phyloP scores from a whole-genome alignment of 1,284 basidiomycete species.

The Puccinia polysora region DNA sequence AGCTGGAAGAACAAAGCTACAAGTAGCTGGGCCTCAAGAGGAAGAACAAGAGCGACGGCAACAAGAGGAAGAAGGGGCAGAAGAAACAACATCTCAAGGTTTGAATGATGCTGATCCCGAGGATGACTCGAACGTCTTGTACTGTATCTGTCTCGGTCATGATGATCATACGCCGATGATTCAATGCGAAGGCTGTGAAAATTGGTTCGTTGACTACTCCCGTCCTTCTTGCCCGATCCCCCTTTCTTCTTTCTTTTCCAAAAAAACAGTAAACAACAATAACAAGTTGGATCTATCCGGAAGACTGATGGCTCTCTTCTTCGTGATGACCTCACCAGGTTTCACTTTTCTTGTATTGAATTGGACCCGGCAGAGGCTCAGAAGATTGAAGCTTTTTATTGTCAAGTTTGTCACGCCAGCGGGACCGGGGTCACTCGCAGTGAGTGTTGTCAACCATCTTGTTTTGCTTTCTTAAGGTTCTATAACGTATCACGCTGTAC shows the following conservation, averaged over 20 bases:
- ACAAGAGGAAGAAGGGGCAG: too few species aligned
- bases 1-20: too few species aligned
- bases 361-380: constrained; percentile 46
- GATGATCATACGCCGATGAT: constrained; percentile 76
- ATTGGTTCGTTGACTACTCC: constrained; percentile 60
- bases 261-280: too few species aligned
- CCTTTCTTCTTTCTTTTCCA: background rate
- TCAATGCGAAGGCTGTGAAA: constrained; percentile 64
- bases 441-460: too few species aligned
- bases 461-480: too few species aligned
- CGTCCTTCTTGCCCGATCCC: background rate
- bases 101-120: background rate
- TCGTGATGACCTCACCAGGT: constrained; percentile 46
- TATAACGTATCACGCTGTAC: too few species aligned
- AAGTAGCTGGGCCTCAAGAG: too few species aligned
- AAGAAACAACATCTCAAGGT: too few species aligned
- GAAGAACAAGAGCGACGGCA: too few species aligned
- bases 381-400: constrained; percentile 50
- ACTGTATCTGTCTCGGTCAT: constrained; percentile 51
- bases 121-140: background rate
- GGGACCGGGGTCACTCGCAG: constrained; percentile 48
- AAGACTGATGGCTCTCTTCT: too few species aligned
- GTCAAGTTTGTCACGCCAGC: constrained; percentile 50
- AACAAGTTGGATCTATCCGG: too few species aligned
- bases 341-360: constrained; percentile 51